Conservation (phyloP, 2,329 filamentous ascomycete species). For the Cladorrhinum sp. region DNA sequence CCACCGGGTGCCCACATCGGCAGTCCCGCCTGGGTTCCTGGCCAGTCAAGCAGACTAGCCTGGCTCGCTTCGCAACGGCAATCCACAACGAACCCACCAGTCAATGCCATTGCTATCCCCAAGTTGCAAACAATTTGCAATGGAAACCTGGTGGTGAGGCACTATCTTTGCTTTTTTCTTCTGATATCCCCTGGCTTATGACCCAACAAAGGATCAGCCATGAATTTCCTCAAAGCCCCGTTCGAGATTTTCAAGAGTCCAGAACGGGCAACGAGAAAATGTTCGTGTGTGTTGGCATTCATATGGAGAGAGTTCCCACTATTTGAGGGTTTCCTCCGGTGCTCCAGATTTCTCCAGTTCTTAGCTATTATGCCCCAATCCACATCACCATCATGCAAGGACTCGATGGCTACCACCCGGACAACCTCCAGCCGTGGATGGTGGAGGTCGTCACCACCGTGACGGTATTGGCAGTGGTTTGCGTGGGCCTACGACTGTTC, state of each 20-base stretch:
- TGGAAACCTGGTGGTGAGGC: too few relatives aligned
- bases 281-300: neutral
- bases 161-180: neutral
- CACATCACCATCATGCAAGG: constrained; percentile 21
- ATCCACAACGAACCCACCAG: neutral
- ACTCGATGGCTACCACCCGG: constrained; percentile 33
- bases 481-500: constrained; percentile 40
- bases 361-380: neutral
- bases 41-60: too few relatives aligned
- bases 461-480: constrained; percentile 39
- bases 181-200: too few relatives aligned
- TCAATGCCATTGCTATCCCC: neutral
- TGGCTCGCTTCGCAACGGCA: too few relatives aligned
- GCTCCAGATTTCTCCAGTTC: neutral
- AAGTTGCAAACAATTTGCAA: neutral
- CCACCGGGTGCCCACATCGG: too few relatives aligned
- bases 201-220: neutral
- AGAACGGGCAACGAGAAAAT: neutral
- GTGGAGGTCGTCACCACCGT: constrained; percentile 40
- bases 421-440: constrained; percentile 43
- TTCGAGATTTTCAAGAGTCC: neutral
- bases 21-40: too few relatives aligned
- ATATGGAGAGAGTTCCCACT: neutral
- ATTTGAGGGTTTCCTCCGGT: neutral
- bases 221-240: neutral